Evolutionary conservation across 495 filamentous ascomycete genomes (phyloP), one percentile per base, ranked within the genome.

Genomic region (Parathielavia appendiculata): DNA sequence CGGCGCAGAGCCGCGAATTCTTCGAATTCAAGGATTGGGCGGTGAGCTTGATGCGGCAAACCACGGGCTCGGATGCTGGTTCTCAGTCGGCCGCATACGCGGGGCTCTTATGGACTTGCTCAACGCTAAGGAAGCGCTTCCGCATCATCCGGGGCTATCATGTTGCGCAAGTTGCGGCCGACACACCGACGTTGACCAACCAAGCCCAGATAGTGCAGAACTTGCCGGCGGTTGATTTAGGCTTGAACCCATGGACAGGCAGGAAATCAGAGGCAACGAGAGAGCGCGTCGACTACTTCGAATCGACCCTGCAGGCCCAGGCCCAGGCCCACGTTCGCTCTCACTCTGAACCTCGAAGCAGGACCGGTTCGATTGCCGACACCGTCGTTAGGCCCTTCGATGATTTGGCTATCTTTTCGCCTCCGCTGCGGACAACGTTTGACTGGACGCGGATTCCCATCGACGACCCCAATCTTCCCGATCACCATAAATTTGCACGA

Each of bases 391-490:
- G 61, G 7, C 61, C 62, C 40, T 57, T 66, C 39, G 63, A 66
- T 40, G 71, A 69, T 30, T 49, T 71, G 51, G 62, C 62, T 14
- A 67, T 69, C 26, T 52, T 58, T 16, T 57, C 65, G 8, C 54
- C 63, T 19, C 61, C 69, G 26, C 48, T 72, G 56, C 61, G 65
- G 54, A 56, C 70, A 63, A 58, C 76, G 1, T 89, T 88, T 66
- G 86, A 90, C 67, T 89, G 86, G 86, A 90, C 86, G 11, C 75
- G 81, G 38, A 71, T 89, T 38, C 80, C 84, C 17, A 44, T 80
- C 32, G 65, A 71, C n/a, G 78, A 80, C 7, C 66, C 79, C 5
- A 76, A 76, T 46, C 73, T 88, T 19, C 81, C 83, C 5, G 67
- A 69, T 23, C 86, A 90, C 62, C 83, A 89, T 50, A 79, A 77